Evolutionary conservation across 2,329 filamentous ascomycete genomes (phyloP), one percentile per base, ranked within the genome.

Genomic region (Rutstroemia sp.): DNA sequence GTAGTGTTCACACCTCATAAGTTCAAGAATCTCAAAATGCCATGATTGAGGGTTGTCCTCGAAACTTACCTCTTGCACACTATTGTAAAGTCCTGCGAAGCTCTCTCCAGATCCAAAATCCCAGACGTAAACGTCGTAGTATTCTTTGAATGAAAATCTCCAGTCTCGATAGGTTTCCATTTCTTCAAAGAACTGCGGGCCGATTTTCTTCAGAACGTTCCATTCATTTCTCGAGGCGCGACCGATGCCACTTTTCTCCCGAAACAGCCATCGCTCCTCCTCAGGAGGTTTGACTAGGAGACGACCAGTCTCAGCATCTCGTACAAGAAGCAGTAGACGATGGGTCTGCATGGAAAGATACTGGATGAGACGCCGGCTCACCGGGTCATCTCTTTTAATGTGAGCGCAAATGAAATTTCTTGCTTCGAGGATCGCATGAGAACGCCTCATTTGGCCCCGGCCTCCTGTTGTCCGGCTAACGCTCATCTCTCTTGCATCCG

Each of bases 111-210:
- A 64, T 8, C 60, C 61, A 2, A 68, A 56, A 56, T 73, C 72
- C 73, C 72, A 75, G 8, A 76, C 63, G 48, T 72, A 73, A 38
- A 75, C 64, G 62, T 75, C 72, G 49, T 73, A 75, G 55, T 73
- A 73, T 42, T 75, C 71, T 10, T 72, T 68, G 58, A 76, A 75
- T 3, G 69, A 67, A 53, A 75, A 70, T 36, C 67, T 67, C 68
- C 71, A 75, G 19, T 69, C 62, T 25, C 71, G 62, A 8, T 60
- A 55, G 14, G 61, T 62, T 19, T 73, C 72, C 65, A 74, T 70
- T n/a, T 69, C 63, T 36, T 73, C 71, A 48, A 73, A 75, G 56
- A 75, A 73, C 5, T 65, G 57, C 1, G 68, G 64, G 1, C 69
- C 70, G 36, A 75, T 65, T 53, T 69, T 61, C 25, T 63, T 65